A percentile compares a stretch with the other conserved stretches of the same genome.
These are phyloP conservation scores for Ceratocystis destructans DNA, from an alignment of 2,329 filamentous ascomycete genomes.

Conservation along the genomic window DNA sequence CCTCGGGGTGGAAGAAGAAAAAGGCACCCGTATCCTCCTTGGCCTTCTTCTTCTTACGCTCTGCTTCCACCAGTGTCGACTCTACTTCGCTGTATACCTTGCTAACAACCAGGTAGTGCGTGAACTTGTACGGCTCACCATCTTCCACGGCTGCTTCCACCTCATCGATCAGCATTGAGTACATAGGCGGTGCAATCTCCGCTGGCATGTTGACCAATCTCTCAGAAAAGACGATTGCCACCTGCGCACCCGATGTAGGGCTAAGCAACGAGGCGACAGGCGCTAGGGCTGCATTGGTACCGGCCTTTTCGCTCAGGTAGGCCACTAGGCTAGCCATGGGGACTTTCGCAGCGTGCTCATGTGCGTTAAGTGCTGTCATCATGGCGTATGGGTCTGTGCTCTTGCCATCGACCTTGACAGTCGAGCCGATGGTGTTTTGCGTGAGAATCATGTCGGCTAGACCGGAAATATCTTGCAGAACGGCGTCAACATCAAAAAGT, in stretches of 20 bases:
- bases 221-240: slow-evolving; percentile 83
- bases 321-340: slow-evolving; percentile 55
- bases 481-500: slow-evolving; percentile 76
- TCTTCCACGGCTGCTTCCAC: slow-evolving; percentile 78
- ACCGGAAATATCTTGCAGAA: slow-evolving; percentile 74
- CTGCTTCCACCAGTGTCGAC: slow-evolving; percentile 54
- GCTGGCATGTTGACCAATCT: slow-evolving; percentile 93
- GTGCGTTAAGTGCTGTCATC: slow-evolving; percentile 72
- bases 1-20: slow-evolving; percentile 93
- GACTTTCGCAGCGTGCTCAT: slow-evolving; percentile 62
- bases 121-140: slow-evolving; percentile 82
- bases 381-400: slow-evolving; percentile 88
- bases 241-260: slow-evolving; percentile 36
- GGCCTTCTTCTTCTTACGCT: slow-evolving; percentile 39
- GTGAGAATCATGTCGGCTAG: slow-evolving; percentile 76
- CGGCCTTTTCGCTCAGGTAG: slow-evolving; percentile 52
- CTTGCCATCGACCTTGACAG: slow-evolving; percentile 93
- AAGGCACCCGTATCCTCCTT: slow-evolving; percentile 33
- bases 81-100: slow-evolving; percentile 86
- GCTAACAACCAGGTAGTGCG: slow-evolving; percentile 81
- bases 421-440: slow-evolving; percentile 79
- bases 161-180: slow-evolving; percentile 86
- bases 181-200: slow-evolving; percentile 85
- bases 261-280: slow-evolving; percentile 27
- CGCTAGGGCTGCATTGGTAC: slow-evolving; percentile 38